Evolutionary conservation across 345 rosid genomes (phyloP).

Genomic region (Corchorus olitorius): DNA sequence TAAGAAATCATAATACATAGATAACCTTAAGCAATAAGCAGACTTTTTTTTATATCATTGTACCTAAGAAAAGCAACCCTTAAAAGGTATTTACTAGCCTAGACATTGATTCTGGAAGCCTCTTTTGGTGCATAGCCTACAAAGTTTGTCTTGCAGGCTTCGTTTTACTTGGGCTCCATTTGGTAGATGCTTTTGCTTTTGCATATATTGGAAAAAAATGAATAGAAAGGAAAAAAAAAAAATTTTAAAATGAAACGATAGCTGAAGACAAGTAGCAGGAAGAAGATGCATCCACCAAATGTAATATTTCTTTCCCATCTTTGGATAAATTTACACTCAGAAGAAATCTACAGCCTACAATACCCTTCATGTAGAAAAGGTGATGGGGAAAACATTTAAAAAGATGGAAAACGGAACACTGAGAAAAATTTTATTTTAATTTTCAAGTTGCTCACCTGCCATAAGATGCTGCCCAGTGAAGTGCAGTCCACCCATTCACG

Average conservation of each 20-base stretch:
- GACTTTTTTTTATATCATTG: not conserved
- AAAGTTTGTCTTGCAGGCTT: not conserved
- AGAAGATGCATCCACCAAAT: too few species aligned
- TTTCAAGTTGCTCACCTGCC: conserved; percentile 68
- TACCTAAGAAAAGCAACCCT: not conserved
- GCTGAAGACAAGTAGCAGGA: too few species aligned
- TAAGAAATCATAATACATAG: not conserved
- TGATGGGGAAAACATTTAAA: not conserved
- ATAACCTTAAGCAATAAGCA: not conserved
- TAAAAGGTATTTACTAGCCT: not conserved
- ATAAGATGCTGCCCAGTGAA: conserved; percentile 91
- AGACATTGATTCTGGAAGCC: not conserved
- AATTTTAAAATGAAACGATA: not conserved
- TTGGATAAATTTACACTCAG: not conserved
- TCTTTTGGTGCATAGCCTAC: not conserved
- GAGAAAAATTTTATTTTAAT: not conserved
- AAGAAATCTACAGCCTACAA: not conserved
- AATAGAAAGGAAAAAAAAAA: not conserved
- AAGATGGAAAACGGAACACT: not conserved
- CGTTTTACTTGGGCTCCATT: too few species aligned
- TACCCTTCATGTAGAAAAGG: not conserved
- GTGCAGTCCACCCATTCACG: conserved; percentile 90
- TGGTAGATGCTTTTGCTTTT: not conserved
- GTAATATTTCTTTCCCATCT: not conserved
- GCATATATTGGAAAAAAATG: not conserved